These are phyloP conservation scores for Eutypa lata DNA, from an alignment of 2,329 filamentous ascomycete genomes.

Conservation along the genomic window DNA sequence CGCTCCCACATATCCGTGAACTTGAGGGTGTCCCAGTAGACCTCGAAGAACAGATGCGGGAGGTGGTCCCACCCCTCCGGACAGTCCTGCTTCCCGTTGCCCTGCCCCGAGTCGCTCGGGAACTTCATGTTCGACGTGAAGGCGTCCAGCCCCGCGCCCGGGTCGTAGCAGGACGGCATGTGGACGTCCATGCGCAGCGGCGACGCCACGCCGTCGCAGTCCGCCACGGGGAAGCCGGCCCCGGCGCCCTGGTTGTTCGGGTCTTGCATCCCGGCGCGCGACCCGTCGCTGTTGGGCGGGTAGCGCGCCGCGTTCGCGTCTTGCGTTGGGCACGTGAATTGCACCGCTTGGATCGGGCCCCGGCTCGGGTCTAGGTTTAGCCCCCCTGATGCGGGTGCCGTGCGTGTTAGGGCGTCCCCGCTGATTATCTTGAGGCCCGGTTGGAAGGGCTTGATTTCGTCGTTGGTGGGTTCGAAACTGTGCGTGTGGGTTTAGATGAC, in stretches of 20 bases:
- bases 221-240: slow-evolving; percentile 65
- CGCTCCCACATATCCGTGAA: slow-evolving; percentile 52
- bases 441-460: slow-evolving; percentile 45
- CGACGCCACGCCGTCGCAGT: slow-evolving; percentile 62
- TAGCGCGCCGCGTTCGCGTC: slow-evolving; percentile 49
- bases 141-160: slow-evolving; percentile 54
- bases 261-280: slow-evolving; percentile 52
- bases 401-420: slow-evolving; percentile 44
- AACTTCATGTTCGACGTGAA: slow-evolving; percentile 65
- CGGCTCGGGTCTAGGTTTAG: slow-evolving; percentile 49
- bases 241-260: slow-evolving; percentile 53
- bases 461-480: not conserved
- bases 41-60: slow-evolving; percentile 57
- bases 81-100: slow-evolving; percentile 53
- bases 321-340: slow-evolving; percentile 59
- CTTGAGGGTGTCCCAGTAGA: slow-evolving; percentile 57
- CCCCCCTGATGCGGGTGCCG: slow-evolving; percentile 45
- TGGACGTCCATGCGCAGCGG: slow-evolving; percentile 65
- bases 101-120: slow-evolving; percentile 46
- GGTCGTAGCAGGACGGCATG: slow-evolving; percentile 74
- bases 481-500: not conserved
- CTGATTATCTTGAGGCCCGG: slow-evolving; percentile 58
- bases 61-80: slow-evolving; percentile 52
- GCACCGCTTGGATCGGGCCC: slow-evolving; percentile 51
- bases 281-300: slow-evolving; percentile 52